A percentile compares a stretch with the other conserved stretches of the same genome.
Evolutionary conservation across 129 eudicot species (phyloP).

Genomic region (Saussurea involucrata): DNA sequence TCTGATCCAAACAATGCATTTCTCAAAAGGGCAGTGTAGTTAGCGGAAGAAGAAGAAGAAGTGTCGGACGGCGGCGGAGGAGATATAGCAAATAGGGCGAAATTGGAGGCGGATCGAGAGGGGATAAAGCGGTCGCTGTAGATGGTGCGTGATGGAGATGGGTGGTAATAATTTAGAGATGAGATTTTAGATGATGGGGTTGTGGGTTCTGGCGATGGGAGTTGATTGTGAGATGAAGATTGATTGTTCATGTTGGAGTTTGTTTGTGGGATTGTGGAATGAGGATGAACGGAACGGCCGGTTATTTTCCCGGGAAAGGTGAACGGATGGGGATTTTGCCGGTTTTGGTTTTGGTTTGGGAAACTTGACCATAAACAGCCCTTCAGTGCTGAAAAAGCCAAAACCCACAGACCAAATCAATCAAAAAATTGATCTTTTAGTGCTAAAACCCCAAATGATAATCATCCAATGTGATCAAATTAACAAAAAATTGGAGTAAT

Average conservation of each 20-base stretch:
- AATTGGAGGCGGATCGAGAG: constrained; percentile 46
- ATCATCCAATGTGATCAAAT: background rate
- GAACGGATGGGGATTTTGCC: background rate
- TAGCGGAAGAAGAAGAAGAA: constrained; percentile 22
- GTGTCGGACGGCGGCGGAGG: constrained; percentile 34
- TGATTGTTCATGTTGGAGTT: background rate
- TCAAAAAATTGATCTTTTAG: background rate
- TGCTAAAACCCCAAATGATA: background rate
- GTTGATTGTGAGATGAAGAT: background rate
- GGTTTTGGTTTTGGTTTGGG: too few relatives aligned
- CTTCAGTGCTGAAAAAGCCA: background rate
- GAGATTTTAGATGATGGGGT: background rate
- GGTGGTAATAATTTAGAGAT: constrained; percentile 10
- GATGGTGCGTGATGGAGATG: constrained; percentile 48
- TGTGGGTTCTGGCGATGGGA: background rate
- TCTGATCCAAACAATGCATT: constrained; percentile 67
- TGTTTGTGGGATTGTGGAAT: too few relatives aligned
- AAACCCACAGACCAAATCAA: background rate
- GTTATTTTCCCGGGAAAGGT: background rate
- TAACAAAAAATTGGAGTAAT: background rate
- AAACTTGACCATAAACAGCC: too few relatives aligned
- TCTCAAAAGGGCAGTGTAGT: constrained; percentile 44
- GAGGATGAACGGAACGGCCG: background rate
- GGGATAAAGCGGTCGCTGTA: constrained; percentile 70
- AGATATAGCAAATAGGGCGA: constrained; percentile 45